A percentile compares a stretch with the other conserved stretches of the same genome.
These are phyloP conservation scores for Linum tenue DNA, from an alignment of 345 rosid genomes.

Conservation along the genomic window DNA sequence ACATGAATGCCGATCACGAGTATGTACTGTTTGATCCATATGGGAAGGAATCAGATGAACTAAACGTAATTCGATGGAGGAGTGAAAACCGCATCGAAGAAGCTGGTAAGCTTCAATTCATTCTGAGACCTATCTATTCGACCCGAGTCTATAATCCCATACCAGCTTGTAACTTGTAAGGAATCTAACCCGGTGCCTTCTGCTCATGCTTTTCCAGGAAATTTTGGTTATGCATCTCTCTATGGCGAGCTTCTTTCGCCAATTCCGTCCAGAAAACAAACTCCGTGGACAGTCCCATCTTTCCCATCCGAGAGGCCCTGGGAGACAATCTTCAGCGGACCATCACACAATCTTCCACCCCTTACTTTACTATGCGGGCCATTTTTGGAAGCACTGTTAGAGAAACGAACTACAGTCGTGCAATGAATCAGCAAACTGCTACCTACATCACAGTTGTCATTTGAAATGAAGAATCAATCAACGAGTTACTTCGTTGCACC, in stretches of 20 bases:
- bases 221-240: slow-evolving; percentile 57
- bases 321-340: slow-evolving; percentile 72
- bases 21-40: slow-evolving; percentile 69
- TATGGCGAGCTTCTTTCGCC: slow-evolving; percentile 63
- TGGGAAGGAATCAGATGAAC: slow-evolving; percentile 44
- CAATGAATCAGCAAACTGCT: slow-evolving; percentile 24
- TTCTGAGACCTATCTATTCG: not conserved
- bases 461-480: too few relatives aligned
- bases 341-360: slow-evolving; percentile 81
- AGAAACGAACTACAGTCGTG: slow-evolving; percentile 43
- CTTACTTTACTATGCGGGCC: slow-evolving; percentile 56
- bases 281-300: slow-evolving; percentile 23
- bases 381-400: slow-evolving; percentile 71
- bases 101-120: slow-evolving; percentile 15
- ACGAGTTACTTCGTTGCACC: too few relatives aligned
- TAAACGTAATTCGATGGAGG: slow-evolving; percentile 21
- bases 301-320: slow-evolving; percentile 64
- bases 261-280: slow-evolving; percentile 32
- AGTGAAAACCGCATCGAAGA: slow-evolving; percentile 33
- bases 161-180: not conserved
- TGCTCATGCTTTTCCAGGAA: slow-evolving; percentile 23
- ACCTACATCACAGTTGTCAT: too few relatives aligned
- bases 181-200: not conserved
- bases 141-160: not conserved
- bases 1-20: slow-evolving; percentile 69